These are phyloP conservation scores for Mycosphaerella sp. DNA, from an alignment of 2,329 filamentous ascomycete genomes.

Conservation along the genomic window DNA sequence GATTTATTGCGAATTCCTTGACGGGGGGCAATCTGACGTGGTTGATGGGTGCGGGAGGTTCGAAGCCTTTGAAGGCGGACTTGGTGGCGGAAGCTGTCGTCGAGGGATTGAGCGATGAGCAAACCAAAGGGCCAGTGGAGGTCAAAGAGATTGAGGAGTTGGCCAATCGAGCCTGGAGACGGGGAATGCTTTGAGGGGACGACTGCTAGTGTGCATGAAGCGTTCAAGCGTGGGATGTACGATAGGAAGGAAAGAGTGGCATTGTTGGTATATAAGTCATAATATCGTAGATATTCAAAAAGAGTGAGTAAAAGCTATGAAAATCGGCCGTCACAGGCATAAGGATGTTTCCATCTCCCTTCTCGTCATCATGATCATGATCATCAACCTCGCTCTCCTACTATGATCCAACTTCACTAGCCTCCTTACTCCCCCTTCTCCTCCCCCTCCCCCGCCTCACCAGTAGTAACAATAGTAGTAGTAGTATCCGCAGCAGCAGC, in stretches of 20 bases:
- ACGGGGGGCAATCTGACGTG: slow-evolving; percentile 68
- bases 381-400: neutral
- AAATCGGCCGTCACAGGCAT: neutral
- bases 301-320: neutral
- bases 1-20: slow-evolving; percentile 67
- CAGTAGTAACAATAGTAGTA: neutral
- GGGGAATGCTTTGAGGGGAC: slow-evolving; percentile 66
- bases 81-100: slow-evolving; percentile 82
- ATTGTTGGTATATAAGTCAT: neutral
- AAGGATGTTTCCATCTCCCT: neutral
- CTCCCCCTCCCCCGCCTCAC: neutral
- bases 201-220: slow-evolving; percentile 6
- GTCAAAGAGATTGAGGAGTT: slow-evolving; percentile 73
- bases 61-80: slow-evolving; percentile 83
- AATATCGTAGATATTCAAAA: neutral
- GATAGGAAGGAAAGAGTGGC: neutral
- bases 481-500: no score
- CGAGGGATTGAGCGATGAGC: slow-evolving; percentile 71
- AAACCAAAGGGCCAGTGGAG: slow-evolving; percentile 68
- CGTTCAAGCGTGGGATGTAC: slow-evolving; percentile 13
- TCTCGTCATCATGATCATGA: neutral
- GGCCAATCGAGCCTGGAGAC: slow-evolving; percentile 78
- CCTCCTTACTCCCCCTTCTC: neutral
- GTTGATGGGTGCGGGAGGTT: slow-evolving; percentile 73
- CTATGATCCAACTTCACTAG: neutral